Percentiles rank a stretch among this genome's conserved stretches.
Conservation (phyloP, 129 eudicot species). For the Artemisia tridentata region DNA sequence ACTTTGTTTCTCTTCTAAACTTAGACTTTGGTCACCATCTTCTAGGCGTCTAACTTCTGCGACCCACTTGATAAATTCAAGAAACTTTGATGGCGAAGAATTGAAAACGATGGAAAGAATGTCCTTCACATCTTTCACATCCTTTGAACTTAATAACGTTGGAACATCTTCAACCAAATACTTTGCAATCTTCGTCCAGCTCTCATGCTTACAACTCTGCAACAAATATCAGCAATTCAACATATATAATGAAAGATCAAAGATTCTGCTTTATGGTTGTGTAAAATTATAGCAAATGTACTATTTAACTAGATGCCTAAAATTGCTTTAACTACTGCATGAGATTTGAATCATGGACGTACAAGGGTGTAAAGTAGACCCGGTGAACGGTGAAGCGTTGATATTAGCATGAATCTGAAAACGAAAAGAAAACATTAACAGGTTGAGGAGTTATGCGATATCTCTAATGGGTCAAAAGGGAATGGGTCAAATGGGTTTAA, state of each 20-base stretch:
- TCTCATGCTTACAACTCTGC: constrained; percentile 90
- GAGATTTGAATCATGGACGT: constrained; percentile 15
- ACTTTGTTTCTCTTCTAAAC: constrained; percentile 71
- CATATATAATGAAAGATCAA: background rate
- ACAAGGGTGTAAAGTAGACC: constrained; percentile 83
- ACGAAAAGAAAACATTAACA: constrained; percentile 14
- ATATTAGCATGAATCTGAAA: constrained; percentile 78
- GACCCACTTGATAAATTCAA: constrained; percentile 80
- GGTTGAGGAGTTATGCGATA: no score
- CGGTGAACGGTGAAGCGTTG: constrained; percentile 75
- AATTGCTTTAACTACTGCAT: background rate
- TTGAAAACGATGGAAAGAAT: constrained; percentile 53
- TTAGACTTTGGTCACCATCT: constrained; percentile 55
- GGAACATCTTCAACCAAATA: constrained; percentile 80
- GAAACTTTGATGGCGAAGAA: constrained; percentile 67
- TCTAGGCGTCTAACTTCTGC: constrained; percentile 77
- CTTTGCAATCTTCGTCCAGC: constrained; percentile 68
- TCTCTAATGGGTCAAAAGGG: background rate
- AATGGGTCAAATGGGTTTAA: background rate
- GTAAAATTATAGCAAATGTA: background rate
- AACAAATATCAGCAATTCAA: background rate
- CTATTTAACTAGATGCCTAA: no score
- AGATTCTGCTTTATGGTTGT: constrained; percentile 22
- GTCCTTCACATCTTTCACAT: constrained; percentile 40
- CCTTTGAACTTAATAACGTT: constrained; percentile 45